These are phyloP conservation scores for Suillus bovinus DNA, from an alignment of 768 basidiomycete species.

Conservation along the genomic window DNA sequence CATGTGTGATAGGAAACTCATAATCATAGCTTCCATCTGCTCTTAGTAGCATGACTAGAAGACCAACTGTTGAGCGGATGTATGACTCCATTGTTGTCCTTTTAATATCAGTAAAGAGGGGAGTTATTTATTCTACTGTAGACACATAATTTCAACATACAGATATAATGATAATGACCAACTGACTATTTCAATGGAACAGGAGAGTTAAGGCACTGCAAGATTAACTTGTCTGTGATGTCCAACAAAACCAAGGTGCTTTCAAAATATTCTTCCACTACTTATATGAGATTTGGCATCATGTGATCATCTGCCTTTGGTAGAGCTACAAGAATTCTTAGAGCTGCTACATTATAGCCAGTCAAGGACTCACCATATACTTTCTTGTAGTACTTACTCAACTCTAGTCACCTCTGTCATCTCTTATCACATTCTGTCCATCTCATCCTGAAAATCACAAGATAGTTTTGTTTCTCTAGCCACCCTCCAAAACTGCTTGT, in stretches of 20 bases:
- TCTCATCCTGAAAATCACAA: accelerated
- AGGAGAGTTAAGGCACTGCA: constrained; percentile 13
- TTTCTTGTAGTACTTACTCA: constrained; percentile 1
- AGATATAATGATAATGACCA: not conserved
- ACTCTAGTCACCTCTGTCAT: not conserved
- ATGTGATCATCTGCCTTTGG: not conserved
- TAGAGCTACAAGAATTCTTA: not conserved
- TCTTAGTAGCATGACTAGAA: constrained; percentile 9
- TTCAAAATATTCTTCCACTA: constrained; percentile 11
- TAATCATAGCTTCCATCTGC: not conserved
- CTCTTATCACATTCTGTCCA: not conserved
- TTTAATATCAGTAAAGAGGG: constrained; percentile 23
- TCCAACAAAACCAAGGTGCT: not conserved
- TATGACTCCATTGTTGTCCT: constrained; percentile 20
- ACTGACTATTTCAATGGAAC: constrained; percentile 13
- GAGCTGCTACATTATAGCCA: not conserved
- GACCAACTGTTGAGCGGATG: not conserved
- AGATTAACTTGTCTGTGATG: constrained; percentile 9
- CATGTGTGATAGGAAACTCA: not conserved
- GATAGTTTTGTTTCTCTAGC: accelerated
- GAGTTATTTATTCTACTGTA: constrained; percentile 24
- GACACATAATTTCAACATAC: not conserved
- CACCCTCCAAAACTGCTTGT: not conserved
- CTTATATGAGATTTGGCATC: not conserved
- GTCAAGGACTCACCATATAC: constrained; percentile 11